A percentile compares a stretch with the other conserved stretches of the same genome.
Conservation (phyloP, 345 rosid species). For the Populus nigra region DNA sequence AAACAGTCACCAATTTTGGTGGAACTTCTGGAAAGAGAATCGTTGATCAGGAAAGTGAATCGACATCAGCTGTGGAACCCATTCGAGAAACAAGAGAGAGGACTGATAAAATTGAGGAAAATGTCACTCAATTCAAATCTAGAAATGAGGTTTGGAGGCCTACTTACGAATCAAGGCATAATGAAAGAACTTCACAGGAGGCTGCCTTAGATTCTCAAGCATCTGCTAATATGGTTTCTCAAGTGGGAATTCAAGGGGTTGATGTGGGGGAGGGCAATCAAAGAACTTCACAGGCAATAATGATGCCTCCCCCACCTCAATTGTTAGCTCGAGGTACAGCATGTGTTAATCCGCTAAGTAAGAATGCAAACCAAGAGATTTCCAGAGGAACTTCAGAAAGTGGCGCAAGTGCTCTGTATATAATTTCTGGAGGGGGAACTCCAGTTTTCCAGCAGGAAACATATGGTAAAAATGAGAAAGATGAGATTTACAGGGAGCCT, state of each 20-base stretch:
- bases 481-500: conserved; percentile 31
- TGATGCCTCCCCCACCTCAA: conserved; percentile 60
- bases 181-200: conserved; percentile 28
- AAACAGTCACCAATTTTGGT: conserved; percentile 33
- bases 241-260: conserved; percentile 32
- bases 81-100: conserved; percentile 29
- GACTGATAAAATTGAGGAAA: conserved; percentile 30
- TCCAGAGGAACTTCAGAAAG: conserved; percentile 43
- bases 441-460: conserved; percentile 24
- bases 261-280: conserved; percentile 35
- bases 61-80: conserved; percentile 30
- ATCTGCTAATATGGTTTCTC: conserved; percentile 36
- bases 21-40: conserved; percentile 41
- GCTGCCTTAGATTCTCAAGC: conserved; percentile 40
- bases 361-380: conserved; percentile 34
- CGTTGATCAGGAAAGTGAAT: conserved; percentile 41
- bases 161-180: conserved; percentile 30
- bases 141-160: conserved; percentile 26
- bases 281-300: conserved; percentile 42
- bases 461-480: conserved; percentile 28
- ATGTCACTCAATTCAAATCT: conserved; percentile 33
- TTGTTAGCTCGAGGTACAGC: conserved; percentile 39
- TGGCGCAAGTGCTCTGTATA: conserved; percentile 33
- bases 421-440: conserved; percentile 32
- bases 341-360: conserved; percentile 26